Base-by-base conservation (phyloP, 2,329 filamentous ascomycete genomes). In the Cadophora sp. region DNA sequence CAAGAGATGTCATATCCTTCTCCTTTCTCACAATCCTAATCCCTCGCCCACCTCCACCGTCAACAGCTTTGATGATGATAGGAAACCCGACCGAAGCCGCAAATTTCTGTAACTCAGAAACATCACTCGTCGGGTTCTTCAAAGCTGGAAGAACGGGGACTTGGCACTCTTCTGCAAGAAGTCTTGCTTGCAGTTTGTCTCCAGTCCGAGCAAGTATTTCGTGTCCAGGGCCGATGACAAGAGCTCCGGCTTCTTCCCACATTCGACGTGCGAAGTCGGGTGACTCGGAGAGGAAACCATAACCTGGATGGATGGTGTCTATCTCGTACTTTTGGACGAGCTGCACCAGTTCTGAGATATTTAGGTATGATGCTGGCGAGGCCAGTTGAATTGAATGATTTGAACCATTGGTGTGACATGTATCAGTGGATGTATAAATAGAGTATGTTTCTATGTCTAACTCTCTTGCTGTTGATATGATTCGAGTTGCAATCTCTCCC, bases 71-170 rank as follows among this genome's bases (percentile, higher is more conserved):
- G 37, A 88, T 79, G 72, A 86, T 83, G 12, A 88, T 81, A 16
- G 83, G 82, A 68, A 80, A 82, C 0, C 81, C 80, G 0, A 81
- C 76, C 11, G 62, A 56, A 8, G 43, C 53, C 4, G 79, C 79
- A 14, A 79, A 79, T 66, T 85, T 83, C 63, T 85, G 82, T 2
- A 91, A 89, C 73, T 91, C 86, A 3, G 80, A 77, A 69, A 88
- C 68, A 19, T 89, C 85, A 79, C 91, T 88, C 53, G 91, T 89
- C 1, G 82, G 78, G 43, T 87, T 89, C 74, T 91, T 88, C 70
- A 92, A 90, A 14, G 90, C 90, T 1, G 90, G 90, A 61, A 92
- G 89, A 67, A 90, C 91, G n/a, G 89, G 89, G 1, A 92, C 89
- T 3, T 87, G 86, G 46, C 90, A 76, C 29, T 75, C 89, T 27